Evolutionary conservation across 306 rosid species (phyloP), one percentile per base, ranked within the genome.

Genomic region (Lupinus albus): DNA sequence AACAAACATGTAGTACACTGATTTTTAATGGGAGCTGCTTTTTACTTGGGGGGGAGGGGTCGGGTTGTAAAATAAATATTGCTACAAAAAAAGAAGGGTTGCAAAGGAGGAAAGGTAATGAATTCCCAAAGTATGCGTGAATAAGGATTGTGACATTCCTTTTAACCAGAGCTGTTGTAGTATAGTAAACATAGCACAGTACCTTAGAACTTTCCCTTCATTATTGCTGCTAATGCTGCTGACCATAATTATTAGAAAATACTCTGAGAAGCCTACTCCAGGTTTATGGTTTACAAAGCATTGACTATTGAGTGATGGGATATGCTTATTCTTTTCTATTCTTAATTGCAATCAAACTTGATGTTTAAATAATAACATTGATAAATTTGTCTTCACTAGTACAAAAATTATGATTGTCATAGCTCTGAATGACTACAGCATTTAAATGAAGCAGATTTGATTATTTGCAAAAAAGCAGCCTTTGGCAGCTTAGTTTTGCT

Each of bases 381-480:
- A 14, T 63, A 70, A 53, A 18, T 10, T 47, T 61, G 9, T 0
- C 36, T 61, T 35, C 2, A 33, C 7, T 33, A 0, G 1, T 8
- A 12, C 52, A 2, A 44, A 44, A 32, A 28, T 62, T 7, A 38
- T 49, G 4, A 3, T 52, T 63, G 11, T 74, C 39, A 13, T 48
- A 59, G 48, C 57, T 49, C 28, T 32, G 45, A 50, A 20, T 48
- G 32, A 21, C 54, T 18, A 11, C 18, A 14, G 0, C 70, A 62
- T 20, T 48, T 49, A 49, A 35, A 61, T 20, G 53, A 25, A 61
- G 57, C 50, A 15, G 28, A 13, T 68, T 68, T 39, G 42, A 14
- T 45, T 11, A 50, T 49, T 48, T 62, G 20, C 60, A 21, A 21
- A 13, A 1, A 62, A 11, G 16, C 14, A 49, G 5, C 6, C 1